Evolutionary conservation across 768 basidiomycete genomes (phyloP).

Genomic region (Gyrodon lividus): DNA sequence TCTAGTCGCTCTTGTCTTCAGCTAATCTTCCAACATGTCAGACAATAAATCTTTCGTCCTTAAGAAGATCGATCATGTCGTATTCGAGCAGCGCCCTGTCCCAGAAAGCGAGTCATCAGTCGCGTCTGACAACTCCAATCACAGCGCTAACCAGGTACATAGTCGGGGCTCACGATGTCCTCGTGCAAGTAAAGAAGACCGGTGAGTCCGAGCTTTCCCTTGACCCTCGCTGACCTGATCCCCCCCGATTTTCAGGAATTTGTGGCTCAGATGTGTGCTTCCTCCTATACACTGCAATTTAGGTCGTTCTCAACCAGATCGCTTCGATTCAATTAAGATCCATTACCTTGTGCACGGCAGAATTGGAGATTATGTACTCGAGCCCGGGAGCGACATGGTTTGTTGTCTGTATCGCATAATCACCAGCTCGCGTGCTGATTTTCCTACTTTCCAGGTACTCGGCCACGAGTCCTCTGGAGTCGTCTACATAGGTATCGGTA

Average conservation of each 20-base stretch:
- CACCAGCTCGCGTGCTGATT: not conserved
- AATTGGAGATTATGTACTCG: conserved; percentile 78
- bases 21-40: conserved; percentile 44
- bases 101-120: conserved; percentile 53
- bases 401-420: conserved; percentile 5
- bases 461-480: conserved; percentile 93
- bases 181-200: conserved; percentile 90
- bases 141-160: conserved; percentile 7
- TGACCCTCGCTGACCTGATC: conserved; percentile 11
- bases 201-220: conserved; percentile 43
- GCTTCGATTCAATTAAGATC: conserved; percentile 43
- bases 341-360: conserved; percentile 79
- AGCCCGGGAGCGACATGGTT: conserved; percentile 68
- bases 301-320: conserved; percentile 4
- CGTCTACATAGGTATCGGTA: conserved; percentile 65
- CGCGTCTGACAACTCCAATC: not conserved
- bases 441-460: conserved; percentile 58
- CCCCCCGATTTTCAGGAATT: conserved; percentile 54
- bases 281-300: conserved; percentile 8
- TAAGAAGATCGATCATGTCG: conserved; percentile 61
- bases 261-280: conserved; percentile 81
- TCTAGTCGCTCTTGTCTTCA: too few species aligned
- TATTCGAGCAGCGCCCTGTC: conserved; percentile 72
- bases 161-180: conserved; percentile 76
- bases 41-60: conserved; percentile 83